Base-by-base conservation (phyloP, 176 grass and related monocot genomes). In the Hsuehochloa calcarea region DNA sequence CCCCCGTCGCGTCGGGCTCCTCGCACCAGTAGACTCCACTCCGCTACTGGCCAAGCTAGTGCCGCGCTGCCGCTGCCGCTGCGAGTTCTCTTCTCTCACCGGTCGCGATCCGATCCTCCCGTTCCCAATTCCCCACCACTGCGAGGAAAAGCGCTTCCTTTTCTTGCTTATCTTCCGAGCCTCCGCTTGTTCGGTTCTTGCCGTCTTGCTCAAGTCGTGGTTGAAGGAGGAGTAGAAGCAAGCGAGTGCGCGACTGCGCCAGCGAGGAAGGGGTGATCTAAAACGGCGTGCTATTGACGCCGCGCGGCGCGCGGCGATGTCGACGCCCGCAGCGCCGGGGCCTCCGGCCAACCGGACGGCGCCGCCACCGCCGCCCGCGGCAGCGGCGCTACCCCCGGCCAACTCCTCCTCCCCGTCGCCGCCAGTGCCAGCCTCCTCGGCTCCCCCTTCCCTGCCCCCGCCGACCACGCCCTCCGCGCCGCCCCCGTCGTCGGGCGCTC, bases 281-380 rank as follows among this genome's bases (percentile, higher is more conserved):
- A 70, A 37, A 35, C 50, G 66, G 65, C 65, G 27, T 58, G n/a
- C 56, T 29, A 65, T 26, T 20, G 41, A 79, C 17, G 70, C 45
- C 70, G 44, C 44, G n/a, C 11, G n/a, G 52, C 50, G 6, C 39
- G 26, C 6, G 16, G 63, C 46, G 45, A 93, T 90, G 73, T 80
- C 82, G 83, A 26, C 92, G 22, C 80, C 92, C 15, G 68, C 72
- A 4, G 34, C 86, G 25, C 69, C 84, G 55, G 26, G 56, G 40
- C 23, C 90, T 20, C 64, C 88, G 34, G 20, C 66, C 3, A 84
- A 84, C 37, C 38, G 56, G 9, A 59, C 91, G 7, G 34, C 91
- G 3, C 63, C 85, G 4, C 74, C 88, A 5, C 88, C 90, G 0
- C 9, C 51, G 0, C 66, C 86, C 0, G n/a, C 88, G 1, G 14